phyloP scores from a whole-genome alignment of 306 rosid species.

The Lathyrus sativus region DNA sequence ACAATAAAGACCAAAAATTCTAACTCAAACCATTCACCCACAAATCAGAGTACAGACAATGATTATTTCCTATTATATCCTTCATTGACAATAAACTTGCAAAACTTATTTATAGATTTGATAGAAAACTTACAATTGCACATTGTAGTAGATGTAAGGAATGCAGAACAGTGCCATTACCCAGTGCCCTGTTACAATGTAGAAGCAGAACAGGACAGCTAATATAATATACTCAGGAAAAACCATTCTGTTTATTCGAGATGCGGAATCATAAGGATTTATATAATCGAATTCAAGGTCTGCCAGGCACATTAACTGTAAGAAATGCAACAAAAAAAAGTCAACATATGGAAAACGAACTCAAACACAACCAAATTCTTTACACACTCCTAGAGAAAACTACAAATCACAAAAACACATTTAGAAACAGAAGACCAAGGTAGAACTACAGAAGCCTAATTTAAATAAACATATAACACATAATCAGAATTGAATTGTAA shows the following conservation, averaged over 20 bases:
- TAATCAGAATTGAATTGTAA: no score
- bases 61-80: not conserved
- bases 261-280: constrained; percentile 91
- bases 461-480: not conserved
- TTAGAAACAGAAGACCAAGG: not conserved
- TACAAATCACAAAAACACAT: constrained; percentile 2
- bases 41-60: not conserved
- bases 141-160: constrained; percentile 86
- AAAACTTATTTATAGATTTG: not conserved
- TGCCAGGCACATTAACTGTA: constrained; percentile 97
- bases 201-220: constrained; percentile 67
- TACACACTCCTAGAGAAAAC: constrained; percentile 2
- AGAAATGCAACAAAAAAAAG: constrained; percentile 18
- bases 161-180: constrained; percentile 67
- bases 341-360: constrained; percentile 6
- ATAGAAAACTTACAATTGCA: constrained; percentile 68
- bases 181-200: constrained; percentile 90
- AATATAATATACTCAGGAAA: constrained; percentile 73
- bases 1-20: constrained; percentile 22
- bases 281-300: constrained; percentile 94
- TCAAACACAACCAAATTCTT: constrained; percentile 28
- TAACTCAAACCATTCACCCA: not conserved
- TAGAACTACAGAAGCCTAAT: not conserved
- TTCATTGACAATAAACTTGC: constrained; percentile 22
- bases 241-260: constrained; percentile 75